Evolutionary conservation across 768 basidiomycete genomes (phyloP).

Genomic region (Phylloporus rhodoxanthus): DNA sequence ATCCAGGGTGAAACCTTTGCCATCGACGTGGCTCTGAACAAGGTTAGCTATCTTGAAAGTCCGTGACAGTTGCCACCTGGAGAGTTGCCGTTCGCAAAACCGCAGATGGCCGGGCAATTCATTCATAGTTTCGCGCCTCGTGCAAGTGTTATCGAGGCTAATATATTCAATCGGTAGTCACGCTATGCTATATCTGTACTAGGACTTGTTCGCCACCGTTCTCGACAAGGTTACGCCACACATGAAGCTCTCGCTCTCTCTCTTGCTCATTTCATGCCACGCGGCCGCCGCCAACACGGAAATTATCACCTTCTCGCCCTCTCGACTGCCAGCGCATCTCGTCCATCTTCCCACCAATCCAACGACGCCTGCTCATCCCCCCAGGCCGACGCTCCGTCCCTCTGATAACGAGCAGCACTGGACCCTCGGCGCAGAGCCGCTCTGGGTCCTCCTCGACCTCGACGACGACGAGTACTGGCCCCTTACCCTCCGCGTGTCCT

Average conservation of each 20-base stretch:
- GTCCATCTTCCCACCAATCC: slow-evolving; percentile 7
- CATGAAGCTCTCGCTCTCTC: slow-evolving; percentile 1
- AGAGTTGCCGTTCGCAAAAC: not conserved
- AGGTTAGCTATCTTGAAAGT: slow-evolving; percentile 20
- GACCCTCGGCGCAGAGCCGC: slow-evolving; percentile 34
- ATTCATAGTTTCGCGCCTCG: slow-evolving; percentile 6
- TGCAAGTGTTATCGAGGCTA: slow-evolving; percentile 1
- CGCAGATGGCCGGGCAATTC: slow-evolving; percentile 20
- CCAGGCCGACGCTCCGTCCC: slow-evolving; percentile 38
- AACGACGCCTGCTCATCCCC: not conserved
- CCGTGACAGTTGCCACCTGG: slow-evolving; percentile 17
- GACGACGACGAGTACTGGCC: slow-evolving; percentile 40
- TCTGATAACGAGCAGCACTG: slow-evolving; percentile 32
- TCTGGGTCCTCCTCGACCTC: slow-evolving; percentile 46
- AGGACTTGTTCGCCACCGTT: not conserved
- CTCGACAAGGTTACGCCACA: not conserved
- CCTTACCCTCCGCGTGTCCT: slow-evolving; percentile 44
- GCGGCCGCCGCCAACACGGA: slow-evolving; percentile 52
- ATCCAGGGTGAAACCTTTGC: slow-evolving; percentile 14
- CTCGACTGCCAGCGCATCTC: slow-evolving; percentile 18
- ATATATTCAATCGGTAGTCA: not conserved
- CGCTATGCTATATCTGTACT: not conserved
- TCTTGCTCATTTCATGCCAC: slow-evolving; percentile 24
- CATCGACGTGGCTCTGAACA: not conserved
- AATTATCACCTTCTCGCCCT: slow-evolving; percentile 55